Conservation (phyloP, 257 asterid species). For the Capsicum baccatum region DNA sequence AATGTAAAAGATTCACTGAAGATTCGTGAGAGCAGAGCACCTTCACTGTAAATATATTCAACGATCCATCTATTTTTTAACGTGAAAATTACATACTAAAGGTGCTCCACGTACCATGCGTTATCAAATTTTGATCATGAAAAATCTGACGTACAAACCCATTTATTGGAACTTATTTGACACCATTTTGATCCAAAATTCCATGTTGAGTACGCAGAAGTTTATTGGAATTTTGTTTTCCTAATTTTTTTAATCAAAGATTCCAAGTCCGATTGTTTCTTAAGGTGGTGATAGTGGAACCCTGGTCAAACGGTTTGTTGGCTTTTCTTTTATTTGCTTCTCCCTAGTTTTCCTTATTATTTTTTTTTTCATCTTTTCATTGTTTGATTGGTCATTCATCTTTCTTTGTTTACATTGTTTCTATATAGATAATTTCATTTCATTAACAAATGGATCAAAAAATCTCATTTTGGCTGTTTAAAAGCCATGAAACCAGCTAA, state of each 20-base stretch:
- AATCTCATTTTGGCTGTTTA: not conserved
- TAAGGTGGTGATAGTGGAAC: constrained; percentile 39
- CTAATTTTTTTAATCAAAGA: constrained; percentile 36
- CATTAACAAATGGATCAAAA: not conserved
- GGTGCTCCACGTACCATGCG: too few species aligned
- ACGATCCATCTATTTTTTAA: too few species aligned
- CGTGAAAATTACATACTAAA: too few species aligned
- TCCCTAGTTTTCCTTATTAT: not conserved
- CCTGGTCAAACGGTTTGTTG: constrained; percentile 57
- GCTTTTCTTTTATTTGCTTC: constrained; percentile 37
- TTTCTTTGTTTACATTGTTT: not conserved
- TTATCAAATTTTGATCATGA: too few species aligned
- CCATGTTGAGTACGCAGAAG: constrained; percentile 34
- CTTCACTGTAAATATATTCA: too few species aligned
- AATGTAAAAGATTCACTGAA: too few species aligned
- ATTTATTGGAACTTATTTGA: too few species aligned
- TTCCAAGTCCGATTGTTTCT: constrained; percentile 34
- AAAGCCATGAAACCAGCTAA: not conserved
- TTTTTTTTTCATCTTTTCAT: too few species aligned
- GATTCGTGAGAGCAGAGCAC: too few species aligned
- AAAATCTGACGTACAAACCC: too few species aligned
- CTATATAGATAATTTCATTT: not conserved
- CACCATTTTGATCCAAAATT: too few species aligned
- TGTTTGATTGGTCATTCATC: not conserved
- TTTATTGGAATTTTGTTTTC: constrained; percentile 49